phyloP scores from a whole-genome alignment of 306 rosid genomes.

The Corylus heterophylla region DNA sequence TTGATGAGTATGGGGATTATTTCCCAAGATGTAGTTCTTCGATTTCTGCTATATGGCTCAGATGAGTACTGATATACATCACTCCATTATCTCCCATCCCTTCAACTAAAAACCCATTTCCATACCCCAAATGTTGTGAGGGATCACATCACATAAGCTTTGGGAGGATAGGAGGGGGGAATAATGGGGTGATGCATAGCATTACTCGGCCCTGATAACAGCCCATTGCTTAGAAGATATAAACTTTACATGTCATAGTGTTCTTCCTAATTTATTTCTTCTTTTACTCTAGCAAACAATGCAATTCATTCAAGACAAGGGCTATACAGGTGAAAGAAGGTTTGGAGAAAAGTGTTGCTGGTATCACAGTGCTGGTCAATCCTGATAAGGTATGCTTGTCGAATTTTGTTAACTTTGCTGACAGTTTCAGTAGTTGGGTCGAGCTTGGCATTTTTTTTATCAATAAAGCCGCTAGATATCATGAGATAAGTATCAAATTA shows the following conservation, averaged over 20 bases:
- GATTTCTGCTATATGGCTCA: background rate
- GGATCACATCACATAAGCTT: too few species aligned
- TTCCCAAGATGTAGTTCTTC: background rate
- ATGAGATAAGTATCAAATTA: background rate
- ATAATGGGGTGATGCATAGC: too few species aligned
- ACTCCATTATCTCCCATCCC: too few species aligned
- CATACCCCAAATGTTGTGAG: too few species aligned
- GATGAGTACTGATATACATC: too few species aligned
- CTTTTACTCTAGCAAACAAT: constrained; percentile 61
- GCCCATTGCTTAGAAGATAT: background rate
- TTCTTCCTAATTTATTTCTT: constrained; percentile 8
- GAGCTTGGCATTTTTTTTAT: background rate
- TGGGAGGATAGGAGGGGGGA: too few species aligned
- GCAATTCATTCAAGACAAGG: constrained; percentile 58
- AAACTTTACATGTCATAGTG: background rate
- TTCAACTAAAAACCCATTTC: too few species aligned
- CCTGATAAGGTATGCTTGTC: constrained; percentile 64
- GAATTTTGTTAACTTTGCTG: constrained; percentile 2
- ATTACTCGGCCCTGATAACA: background rate
- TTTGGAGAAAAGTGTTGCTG: constrained; percentile 46
- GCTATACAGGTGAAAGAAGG: constrained; percentile 65
- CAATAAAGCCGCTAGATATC: background rate
- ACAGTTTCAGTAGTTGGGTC: background rate
- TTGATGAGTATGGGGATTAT: background rate
- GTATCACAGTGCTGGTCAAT: constrained; percentile 58